phyloP scores from a whole-genome alignment of 75 land plant genomes.

The Cunninghamia lanceolata region DNA sequence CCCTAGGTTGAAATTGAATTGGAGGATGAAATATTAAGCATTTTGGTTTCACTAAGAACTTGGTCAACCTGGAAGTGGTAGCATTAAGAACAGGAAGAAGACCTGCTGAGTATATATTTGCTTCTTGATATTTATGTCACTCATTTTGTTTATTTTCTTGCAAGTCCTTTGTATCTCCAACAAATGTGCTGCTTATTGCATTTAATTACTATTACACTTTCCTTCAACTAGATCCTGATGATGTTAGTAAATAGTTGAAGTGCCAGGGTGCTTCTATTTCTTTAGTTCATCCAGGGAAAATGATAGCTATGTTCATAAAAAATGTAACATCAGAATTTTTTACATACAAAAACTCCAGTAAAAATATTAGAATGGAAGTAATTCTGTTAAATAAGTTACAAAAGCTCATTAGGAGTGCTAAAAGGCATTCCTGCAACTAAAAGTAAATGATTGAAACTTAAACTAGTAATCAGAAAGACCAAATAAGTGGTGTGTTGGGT shows the following conservation, averaged over 20 bases:
- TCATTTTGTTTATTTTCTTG: neutral
- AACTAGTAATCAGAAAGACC: neutral
- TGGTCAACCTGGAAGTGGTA: neutral
- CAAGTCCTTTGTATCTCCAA: slow-evolving; percentile 93
- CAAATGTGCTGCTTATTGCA: slow-evolving; percentile 94
- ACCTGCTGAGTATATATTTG: neutral
- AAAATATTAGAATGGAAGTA: neutral
- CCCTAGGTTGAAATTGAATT: neutral
- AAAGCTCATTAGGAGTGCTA: neutral
- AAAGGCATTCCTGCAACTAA: neutral
- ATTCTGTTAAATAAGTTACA: neutral
- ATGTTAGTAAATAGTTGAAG: slow-evolving; percentile 98
- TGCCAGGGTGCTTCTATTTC: slow-evolving; percentile 99
- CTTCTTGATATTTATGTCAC: neutral
- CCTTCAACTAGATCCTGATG: slow-evolving; percentile 97
- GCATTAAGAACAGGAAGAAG: neutral
- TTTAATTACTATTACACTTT: slow-evolving; percentile 99
- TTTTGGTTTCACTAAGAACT: neutral
- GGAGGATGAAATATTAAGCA: neutral
- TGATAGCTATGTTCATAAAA: slow-evolving; percentile 81
- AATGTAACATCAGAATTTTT: slow-evolving; percentile 35
- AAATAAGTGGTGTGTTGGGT: neutral
- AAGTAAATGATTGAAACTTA: neutral
- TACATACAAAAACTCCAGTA: neutral
- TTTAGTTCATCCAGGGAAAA: slow-evolving; percentile 91